Evolutionary conservation across 1,284 basidiomycete genomes (phyloP).

Genomic region (Thecaphora frezii): DNA sequence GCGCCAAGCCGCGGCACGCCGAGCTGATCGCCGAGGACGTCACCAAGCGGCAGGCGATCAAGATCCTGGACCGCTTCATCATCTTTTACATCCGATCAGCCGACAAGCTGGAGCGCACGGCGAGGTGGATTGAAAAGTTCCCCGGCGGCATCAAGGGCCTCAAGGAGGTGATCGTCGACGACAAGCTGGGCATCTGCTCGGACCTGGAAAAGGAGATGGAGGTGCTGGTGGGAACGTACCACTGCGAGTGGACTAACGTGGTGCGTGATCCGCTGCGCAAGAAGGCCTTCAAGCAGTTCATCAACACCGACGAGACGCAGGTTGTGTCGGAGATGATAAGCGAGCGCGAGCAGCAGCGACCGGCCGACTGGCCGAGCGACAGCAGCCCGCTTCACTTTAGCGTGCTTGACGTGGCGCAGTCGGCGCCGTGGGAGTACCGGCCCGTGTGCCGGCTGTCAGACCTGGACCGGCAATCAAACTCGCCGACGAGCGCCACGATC

Average conservation of each 20-base stretch:
- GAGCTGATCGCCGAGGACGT: constrained; percentile 63
- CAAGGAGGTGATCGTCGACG: constrained; percentile 71
- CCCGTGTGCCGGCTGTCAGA: constrained; percentile 65
- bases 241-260: constrained; percentile 73
- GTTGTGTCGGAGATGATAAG: constrained; percentile 66
- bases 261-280: constrained; percentile 66
- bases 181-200: constrained; percentile 73
- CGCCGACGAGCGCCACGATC: constrained; percentile 66
- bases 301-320: constrained; percentile 68
- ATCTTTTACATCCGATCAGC: constrained; percentile 73
- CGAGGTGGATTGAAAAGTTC: constrained; percentile 73
- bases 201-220: constrained; percentile 75
- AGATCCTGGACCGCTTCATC: constrained; percentile 71
- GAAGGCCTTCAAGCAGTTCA: constrained; percentile 70
- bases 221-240: constrained; percentile 68
- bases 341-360: constrained; percentile 70
- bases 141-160: constrained; percentile 72
- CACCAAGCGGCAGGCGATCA: constrained; percentile 61
- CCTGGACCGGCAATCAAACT: constrained; percentile 63
- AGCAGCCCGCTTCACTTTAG: constrained; percentile 64
- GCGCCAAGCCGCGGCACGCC: constrained; percentile 69
- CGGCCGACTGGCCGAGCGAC: constrained; percentile 72
- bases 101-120: constrained; percentile 66
- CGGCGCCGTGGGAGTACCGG: constrained; percentile 68
- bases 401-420: constrained; percentile 62